Evolutionary conservation across 1,284 basidiomycete genomes (phyloP).

Genomic region (Volvariella volvacea): DNA sequence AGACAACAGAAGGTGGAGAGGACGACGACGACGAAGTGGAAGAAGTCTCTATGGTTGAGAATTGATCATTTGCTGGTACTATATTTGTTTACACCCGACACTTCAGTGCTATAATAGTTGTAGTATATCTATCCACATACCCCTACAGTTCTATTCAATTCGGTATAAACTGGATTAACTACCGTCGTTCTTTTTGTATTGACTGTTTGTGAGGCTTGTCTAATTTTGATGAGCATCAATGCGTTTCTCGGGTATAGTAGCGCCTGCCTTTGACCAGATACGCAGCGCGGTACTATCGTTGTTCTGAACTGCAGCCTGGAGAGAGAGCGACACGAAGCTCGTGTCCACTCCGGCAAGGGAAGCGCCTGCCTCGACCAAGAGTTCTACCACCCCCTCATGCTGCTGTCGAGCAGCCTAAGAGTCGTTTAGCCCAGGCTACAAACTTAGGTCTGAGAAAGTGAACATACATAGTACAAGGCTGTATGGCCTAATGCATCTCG

Average conservation of each 20-base stretch:
- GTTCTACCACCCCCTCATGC: conserved; percentile 53
- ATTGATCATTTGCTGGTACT: conserved; percentile 1
- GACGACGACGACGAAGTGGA: conserved; percentile 18
- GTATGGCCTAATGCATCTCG: conserved; percentile 78
- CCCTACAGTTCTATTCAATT: not conserved
- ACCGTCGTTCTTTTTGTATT: no score
- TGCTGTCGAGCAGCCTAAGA: conserved; percentile 63
- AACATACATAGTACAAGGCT: conserved; percentile 68
- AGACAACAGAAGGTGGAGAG: conserved; percentile 24
- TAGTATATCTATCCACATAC: not conserved
- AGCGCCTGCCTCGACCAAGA: conserved; percentile 71
- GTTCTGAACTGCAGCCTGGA: conserved; percentile 36
- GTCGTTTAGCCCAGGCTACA: not conserved
- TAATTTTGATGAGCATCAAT: not conserved
- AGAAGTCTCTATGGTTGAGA: conserved; percentile 7
- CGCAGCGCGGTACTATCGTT: conserved; percentile 37
- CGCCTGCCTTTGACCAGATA: conserved; percentile 45
- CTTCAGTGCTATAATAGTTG: not conserved
- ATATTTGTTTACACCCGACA: not conserved
- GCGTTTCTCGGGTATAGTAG: conserved; percentile 6
- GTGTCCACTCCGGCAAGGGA: conserved; percentile 65
- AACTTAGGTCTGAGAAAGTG: conserved; percentile 2
- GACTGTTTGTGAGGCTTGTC: no score
- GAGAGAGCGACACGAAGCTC: conserved; percentile 46
- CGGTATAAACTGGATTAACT: no score